phyloP scores from a whole-genome alignment of 2,329 filamentous ascomycete genomes.

The Clonostachys chloroleuca region DNA sequence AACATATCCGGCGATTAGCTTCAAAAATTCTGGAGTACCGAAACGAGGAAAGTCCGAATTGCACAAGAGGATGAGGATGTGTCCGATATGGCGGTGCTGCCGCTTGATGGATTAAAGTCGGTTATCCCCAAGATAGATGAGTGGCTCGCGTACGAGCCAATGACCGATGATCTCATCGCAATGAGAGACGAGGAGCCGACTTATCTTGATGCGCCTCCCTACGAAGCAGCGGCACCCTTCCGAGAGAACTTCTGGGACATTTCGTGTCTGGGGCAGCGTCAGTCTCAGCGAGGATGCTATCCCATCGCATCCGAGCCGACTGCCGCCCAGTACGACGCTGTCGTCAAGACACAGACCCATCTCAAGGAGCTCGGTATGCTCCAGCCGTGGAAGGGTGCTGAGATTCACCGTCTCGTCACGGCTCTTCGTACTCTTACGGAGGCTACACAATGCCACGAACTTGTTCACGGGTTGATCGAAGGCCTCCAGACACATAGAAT shows the following conservation, averaged over 20 bases:
- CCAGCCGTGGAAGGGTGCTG: slow-evolving; percentile 16
- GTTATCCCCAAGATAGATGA: slow-evolving; percentile 14
- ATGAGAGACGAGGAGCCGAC: slow-evolving; percentile 8
- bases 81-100: slow-evolving; percentile 6
- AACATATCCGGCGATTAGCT: slow-evolving; percentile 7
- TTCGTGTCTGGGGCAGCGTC: slow-evolving; percentile 15
- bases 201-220: slow-evolving; percentile 11
- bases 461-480: slow-evolving; percentile 16
- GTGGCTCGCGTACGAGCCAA: slow-evolving; percentile 8
- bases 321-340: slow-evolving; percentile 16
- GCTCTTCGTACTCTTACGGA: slow-evolving; percentile 11
- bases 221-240: slow-evolving; percentile 12
- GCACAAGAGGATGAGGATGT: neutral
- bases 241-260: slow-evolving; percentile 21
- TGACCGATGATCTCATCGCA: slow-evolving; percentile 7
- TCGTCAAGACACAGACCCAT: slow-evolving; percentile 21
- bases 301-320: slow-evolving; percentile 19
- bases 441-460: slow-evolving; percentile 7
- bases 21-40: slow-evolving; percentile 19
- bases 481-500: slow-evolving; percentile 16
- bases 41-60: slow-evolving; percentile 8
- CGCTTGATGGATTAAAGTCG: slow-evolving; percentile 11
- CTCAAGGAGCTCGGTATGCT: slow-evolving; percentile 22
- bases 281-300: slow-evolving; percentile 20
- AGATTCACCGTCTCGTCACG: slow-evolving; percentile 16